Percentiles rank a stretch among this genome's conserved stretches.
Evolutionary conservation across 2,329 filamentous ascomycete genomes (phyloP).

Genomic region (Colletotrichum kahawae): DNA sequence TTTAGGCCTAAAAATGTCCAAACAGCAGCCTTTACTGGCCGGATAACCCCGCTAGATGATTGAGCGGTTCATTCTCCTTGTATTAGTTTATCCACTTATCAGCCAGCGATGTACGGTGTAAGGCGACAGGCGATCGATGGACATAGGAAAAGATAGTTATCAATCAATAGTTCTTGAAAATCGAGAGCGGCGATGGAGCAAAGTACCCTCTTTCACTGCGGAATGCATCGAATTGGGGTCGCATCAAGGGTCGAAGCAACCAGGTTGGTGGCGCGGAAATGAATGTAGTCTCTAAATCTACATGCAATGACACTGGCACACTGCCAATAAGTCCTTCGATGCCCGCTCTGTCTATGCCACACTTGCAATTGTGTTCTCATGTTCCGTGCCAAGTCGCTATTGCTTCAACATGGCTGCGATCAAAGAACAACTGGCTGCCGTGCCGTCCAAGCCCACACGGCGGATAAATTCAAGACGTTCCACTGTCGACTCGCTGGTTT

Average conservation of each 20-base stretch:
- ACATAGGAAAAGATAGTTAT: not conserved
- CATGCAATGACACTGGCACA: not conserved
- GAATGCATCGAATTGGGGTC: not conserved
- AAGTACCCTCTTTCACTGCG: not conserved
- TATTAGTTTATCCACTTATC: not conserved
- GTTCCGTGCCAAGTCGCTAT: not conserved
- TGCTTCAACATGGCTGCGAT: not conserved
- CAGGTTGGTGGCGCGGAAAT: not conserved
- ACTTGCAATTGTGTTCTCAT: not conserved
- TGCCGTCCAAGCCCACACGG: not conserved
- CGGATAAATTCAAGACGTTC: not conserved
- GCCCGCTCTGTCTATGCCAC: not conserved
- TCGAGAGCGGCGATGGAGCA: not conserved
- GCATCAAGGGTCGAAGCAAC: not conserved
- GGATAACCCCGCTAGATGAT: not conserved
- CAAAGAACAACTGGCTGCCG: not conserved
- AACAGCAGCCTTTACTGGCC: not conserved
- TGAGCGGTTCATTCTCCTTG: not conserved
- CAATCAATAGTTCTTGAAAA: not conserved
- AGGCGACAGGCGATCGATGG: not conserved
- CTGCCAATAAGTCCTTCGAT: not conserved
- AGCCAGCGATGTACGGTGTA: not conserved
- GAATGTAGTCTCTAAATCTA: not conserved
- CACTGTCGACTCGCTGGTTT: not conserved
- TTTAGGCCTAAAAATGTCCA: not conserved